Evolutionary conservation across 2,329 filamentous ascomycete genomes (phyloP).

Genomic region (Fusarium sp.): DNA sequence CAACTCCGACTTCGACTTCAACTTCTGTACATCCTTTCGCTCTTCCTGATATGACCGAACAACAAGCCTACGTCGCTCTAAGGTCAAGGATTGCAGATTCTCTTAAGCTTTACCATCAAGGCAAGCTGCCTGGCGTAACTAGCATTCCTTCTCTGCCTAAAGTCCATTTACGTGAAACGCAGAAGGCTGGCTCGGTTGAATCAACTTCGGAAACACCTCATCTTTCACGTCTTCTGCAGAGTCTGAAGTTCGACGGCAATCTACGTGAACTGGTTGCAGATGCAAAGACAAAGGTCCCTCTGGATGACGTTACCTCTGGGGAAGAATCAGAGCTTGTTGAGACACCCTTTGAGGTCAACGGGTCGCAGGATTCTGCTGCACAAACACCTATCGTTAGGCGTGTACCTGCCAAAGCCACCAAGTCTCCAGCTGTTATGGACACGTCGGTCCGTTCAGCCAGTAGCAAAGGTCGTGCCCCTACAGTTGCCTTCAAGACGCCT

Average conservation of each 20-base stretch:
- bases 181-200: conserved; percentile 52
- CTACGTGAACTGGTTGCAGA: conserved; percentile 66
- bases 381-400: conserved; percentile 61
- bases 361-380: conserved; percentile 29
- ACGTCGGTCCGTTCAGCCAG: conserved; percentile 60
- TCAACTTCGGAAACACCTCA: conserved; percentile 69
- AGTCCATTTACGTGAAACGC: conserved; percentile 10
- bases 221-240: conserved; percentile 71
- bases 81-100: conserved; percentile 64
- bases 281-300: conserved; percentile 62
- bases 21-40: conserved; percentile 49
- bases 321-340: conserved; percentile 61
- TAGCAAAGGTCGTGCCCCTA: conserved; percentile 61
- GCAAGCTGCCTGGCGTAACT: conserved; percentile 59
- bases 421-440: conserved; percentile 57
- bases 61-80: conserved; percentile 61
- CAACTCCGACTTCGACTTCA: conserved; percentile 25
- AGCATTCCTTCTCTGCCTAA: conserved; percentile 52
- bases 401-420: conserved; percentile 65
- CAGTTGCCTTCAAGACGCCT: conserved; percentile 53
- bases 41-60: conserved; percentile 59
- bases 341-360: conserved; percentile 19
- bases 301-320: conserved; percentile 61
- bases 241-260: conserved; percentile 68
- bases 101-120: conserved; percentile 61